Evolutionary conservation across 225 moss, liverwort and hornwort species (phyloP).

Genomic region (Polytrichum formosum): DNA sequence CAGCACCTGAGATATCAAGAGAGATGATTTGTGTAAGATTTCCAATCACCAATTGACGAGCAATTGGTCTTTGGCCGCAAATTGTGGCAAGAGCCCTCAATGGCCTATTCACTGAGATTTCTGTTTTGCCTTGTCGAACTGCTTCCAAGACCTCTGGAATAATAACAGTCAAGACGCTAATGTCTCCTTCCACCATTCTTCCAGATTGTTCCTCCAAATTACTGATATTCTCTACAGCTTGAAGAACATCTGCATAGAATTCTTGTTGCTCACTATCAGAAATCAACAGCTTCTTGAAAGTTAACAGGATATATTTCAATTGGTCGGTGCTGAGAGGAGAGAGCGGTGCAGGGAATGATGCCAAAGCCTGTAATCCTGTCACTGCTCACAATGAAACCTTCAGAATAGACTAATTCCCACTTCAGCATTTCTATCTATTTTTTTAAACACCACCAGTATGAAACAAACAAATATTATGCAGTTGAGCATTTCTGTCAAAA

Average conservation of each 20-base stretch:
- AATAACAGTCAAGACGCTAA: constrained; percentile 42
- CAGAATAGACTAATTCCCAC: too few species aligned
- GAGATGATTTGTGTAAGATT: constrained; percentile 37
- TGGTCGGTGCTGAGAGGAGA: constrained; percentile 60
- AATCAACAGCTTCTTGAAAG: constrained; percentile 43
- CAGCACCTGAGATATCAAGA: constrained; percentile 24
- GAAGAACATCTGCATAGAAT: constrained; percentile 24
- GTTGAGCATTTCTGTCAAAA: too few species aligned
- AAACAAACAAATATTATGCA: too few species aligned
- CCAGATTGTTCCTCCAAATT: constrained; percentile 50
- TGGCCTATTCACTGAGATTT: constrained; percentile 19
- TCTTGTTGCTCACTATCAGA: constrained; percentile 20
- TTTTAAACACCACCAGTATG: too few species aligned
- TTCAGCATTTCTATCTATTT: too few species aligned
- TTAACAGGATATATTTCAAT: constrained; percentile 37
- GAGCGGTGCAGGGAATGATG: constrained; percentile 64
- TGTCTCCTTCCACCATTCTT: constrained; percentile 9
- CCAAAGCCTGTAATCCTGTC: constrained; percentile 78
- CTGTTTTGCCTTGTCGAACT: constrained; percentile 41
- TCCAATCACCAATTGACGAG: constrained; percentile 42
- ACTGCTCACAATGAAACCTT: constrained; percentile 36
- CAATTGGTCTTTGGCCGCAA: constrained; percentile 32
- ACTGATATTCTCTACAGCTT: constrained; percentile 49
- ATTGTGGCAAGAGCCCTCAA: constrained; percentile 57
- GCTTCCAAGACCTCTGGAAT: constrained; percentile 58